phyloP scores from a whole-genome alignment of 163 green algal genomes.

The Trebouxia gelatinosa region DNA sequence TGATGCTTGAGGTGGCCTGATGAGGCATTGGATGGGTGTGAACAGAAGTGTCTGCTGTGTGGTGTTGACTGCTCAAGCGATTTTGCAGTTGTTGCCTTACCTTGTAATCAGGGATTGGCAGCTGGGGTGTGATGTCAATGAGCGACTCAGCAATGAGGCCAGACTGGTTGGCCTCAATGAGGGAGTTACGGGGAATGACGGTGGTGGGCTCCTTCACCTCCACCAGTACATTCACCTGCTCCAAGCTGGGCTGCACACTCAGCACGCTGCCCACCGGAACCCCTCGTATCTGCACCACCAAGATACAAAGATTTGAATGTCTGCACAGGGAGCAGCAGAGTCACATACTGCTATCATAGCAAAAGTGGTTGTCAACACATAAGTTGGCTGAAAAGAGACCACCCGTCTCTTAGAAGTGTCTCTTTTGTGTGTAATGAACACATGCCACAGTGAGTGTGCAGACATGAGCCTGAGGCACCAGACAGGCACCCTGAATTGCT shows the following conservation, averaged over 20 bases:
- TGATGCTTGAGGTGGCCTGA: no score
- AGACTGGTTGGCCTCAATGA: slow-evolving; percentile 96
- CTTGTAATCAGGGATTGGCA: slow-evolving; percentile 73
- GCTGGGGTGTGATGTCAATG: slow-evolving; percentile 95
- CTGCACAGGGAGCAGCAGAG: neutral
- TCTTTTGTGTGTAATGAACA: no score
- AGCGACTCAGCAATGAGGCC: slow-evolving; percentile 95
- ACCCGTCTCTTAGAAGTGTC: no score
- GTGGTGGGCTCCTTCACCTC: slow-evolving; percentile 86
- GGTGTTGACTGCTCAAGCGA: no score
- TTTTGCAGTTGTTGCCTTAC: slow-evolving; percentile 24
- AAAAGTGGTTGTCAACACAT: no score
- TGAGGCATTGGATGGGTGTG: no score
- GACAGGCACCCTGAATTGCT: no score
- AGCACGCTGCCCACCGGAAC: slow-evolving; percentile 88
- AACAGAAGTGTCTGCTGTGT: no score
- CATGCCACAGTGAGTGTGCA: no score
- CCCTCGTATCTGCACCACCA: slow-evolving; percentile 79
- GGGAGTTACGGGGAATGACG: slow-evolving; percentile 90
- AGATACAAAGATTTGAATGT: no score
- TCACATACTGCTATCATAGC: neutral
- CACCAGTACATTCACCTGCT: slow-evolving; percentile 88
- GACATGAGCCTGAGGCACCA: no score
- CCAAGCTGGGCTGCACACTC: slow-evolving; percentile 78
- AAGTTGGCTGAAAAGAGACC: no score